Evolutionary conservation across 257 asterid species (phyloP).

Genomic region (Solanum acaule): DNA sequence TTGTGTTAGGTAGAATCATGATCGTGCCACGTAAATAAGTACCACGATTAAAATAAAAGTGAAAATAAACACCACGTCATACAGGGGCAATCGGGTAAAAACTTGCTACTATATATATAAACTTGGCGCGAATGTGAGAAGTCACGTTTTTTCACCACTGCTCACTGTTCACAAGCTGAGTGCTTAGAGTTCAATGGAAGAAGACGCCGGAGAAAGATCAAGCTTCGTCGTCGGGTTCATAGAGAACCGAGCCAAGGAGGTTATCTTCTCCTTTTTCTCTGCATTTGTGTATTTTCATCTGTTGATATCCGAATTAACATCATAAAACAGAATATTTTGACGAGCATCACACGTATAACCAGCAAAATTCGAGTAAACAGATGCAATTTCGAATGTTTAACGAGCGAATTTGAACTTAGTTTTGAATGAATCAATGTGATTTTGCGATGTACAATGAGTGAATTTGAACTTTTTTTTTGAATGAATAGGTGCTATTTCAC

Average conservation of each 20-base stretch:
- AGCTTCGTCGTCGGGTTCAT: conserved; percentile 80
- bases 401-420: background rate
- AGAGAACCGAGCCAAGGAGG: conserved; percentile 98
- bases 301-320: background rate
- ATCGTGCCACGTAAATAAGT: background rate
- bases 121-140: background rate
- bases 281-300: background rate
- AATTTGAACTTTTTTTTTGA: background rate
- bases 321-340: background rate
- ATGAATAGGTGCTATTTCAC: background rate
- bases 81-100: background rate
- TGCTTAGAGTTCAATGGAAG: conserved; percentile 42
- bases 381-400: background rate
- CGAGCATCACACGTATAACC: background rate
- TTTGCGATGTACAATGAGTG: background rate
- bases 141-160: background rate
- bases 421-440: background rate
- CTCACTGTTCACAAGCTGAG: background rate
- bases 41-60: background rate
- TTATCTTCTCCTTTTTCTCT: conserved; percentile 4
- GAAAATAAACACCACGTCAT: background rate
- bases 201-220: conserved; percentile 66
- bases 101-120: background rate
- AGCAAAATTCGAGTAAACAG: background rate
- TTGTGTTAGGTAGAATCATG: background rate